phyloP scores from a whole-genome alignment of 2,329 filamentous ascomycete genomes.

The Ampelomyces quisqualis region DNA sequence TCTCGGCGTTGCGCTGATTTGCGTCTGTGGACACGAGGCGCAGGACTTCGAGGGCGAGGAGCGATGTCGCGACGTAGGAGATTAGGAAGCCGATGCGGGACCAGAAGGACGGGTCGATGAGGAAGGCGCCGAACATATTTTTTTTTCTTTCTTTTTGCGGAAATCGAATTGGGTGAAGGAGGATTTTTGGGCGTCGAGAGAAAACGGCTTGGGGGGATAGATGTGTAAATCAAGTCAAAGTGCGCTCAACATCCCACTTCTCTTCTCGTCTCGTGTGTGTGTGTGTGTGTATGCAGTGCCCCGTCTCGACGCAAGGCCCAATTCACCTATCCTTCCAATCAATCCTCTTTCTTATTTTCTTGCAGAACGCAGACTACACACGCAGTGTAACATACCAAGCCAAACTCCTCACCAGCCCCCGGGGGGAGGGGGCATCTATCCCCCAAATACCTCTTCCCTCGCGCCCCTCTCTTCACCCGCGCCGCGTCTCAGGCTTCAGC shows the following conservation, averaged over 20 bases:
- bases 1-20: constrained; percentile 27
- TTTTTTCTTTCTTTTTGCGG: background rate
- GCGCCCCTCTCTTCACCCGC: background rate
- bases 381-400: background rate
- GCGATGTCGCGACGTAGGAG: constrained; percentile 23
- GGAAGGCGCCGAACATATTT: constrained; percentile 12
- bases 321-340: no score
- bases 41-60: constrained; percentile 25
- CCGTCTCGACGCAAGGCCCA: no score
- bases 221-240: background rate
- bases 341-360: no score
- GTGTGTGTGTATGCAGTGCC: no score
- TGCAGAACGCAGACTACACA: no score
- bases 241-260: no score
- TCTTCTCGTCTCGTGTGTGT: no score
- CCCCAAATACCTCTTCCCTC: background rate
- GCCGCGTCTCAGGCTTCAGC: background rate
- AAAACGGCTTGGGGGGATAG: no score
- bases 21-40: constrained; percentile 23
- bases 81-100: constrained; percentile 23
- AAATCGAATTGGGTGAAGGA: background rate
- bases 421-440: background rate
- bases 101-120: constrained; percentile 16
- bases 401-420: background rate
- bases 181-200: background rate